phyloP scores from a whole-genome alignment of 257 asterid species.

The Gentiana macrophylla region DNA sequence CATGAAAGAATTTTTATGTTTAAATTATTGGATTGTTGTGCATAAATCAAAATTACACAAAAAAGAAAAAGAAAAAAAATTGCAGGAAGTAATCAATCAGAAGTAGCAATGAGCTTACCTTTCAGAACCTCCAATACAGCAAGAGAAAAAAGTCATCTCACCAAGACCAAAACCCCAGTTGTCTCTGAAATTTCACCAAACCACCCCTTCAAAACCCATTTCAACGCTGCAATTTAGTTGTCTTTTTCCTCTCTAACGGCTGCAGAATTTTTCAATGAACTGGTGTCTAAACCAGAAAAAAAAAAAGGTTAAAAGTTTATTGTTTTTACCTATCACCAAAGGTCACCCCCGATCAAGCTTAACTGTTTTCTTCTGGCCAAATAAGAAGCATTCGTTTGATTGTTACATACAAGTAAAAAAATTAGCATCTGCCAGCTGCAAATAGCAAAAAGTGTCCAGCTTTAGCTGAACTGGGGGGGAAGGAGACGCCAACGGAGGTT shows the following conservation, averaged over 20 bases:
- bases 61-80: not conserved
- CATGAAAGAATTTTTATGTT: no score
- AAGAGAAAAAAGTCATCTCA: no score
- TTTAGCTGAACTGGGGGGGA: not conserved
- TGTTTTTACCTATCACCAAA: not conserved
- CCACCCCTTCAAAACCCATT: no score
- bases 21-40: no score
- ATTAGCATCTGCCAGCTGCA: not conserved
- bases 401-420: not conserved
- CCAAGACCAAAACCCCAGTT: constrained; percentile 3
- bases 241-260: not conserved
- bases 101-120: no score
- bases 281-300: not conserved
- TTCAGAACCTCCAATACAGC: no score
- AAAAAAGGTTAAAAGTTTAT: not conserved
- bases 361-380: not conserved
- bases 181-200: not conserved
- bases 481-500: constrained; percentile 2
- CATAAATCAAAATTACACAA: no score
- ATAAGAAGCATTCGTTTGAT: no score
- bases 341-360: constrained; percentile 16
- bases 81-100: not conserved
- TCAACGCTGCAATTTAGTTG: no score
- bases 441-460: constrained; percentile 5
- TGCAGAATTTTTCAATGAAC: not conserved